Evolutionary conservation across 2,329 filamentous ascomycete genomes (phyloP), one percentile per base, ranked within the genome.

Genomic region (Phialocephala subalpina): DNA sequence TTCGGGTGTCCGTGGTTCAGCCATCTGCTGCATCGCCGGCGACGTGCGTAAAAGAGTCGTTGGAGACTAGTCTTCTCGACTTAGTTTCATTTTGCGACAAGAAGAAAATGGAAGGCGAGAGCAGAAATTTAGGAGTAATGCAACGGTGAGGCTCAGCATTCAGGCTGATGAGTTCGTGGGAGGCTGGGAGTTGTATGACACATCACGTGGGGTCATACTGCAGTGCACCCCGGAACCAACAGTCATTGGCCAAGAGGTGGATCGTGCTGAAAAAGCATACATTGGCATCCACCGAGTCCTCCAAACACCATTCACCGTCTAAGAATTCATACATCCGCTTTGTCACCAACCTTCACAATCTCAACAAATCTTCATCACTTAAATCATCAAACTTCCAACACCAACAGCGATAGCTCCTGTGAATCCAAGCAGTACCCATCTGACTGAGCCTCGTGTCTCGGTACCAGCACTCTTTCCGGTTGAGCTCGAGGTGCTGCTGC

Each of bases 331-430:
- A 33, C 7, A 42, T 2, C 16, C 6, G 8, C 2, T 25, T 25
- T n/a, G 20, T 49, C 1, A 22, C n/a, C 45, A 3, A 49, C 25
- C 18, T 16, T 25, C 45, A 49, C 42, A 22, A 2, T 20, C n/a
- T 22, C 45, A 14, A 49, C 18, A 16, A 49, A 49, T 20, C 14
- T 11, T 49, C n/a, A 4, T 33, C 22, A 22, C 22, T 63, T 58
- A 69, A 58, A 65, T 18, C 38, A 70, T 63, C 64, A 71, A 60
- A 5, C 56, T 58, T 40, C 69, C 68, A 29, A 71, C 53, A 8
- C 55, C 66, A 16, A 64, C 49, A 36, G 69, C 69, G 2, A 64
- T 36, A 47, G 63, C 40, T n/a, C 64, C 67, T 35, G 63, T 67
- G 2, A 65, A 36, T 22, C 33, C 60, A 36, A 69, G 42, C 12